These are phyloP conservation scores for Vanderwaltozyma yarrowii DNA, from an alignment of 805 yeast genomes.

Conservation along the genomic window DNA sequence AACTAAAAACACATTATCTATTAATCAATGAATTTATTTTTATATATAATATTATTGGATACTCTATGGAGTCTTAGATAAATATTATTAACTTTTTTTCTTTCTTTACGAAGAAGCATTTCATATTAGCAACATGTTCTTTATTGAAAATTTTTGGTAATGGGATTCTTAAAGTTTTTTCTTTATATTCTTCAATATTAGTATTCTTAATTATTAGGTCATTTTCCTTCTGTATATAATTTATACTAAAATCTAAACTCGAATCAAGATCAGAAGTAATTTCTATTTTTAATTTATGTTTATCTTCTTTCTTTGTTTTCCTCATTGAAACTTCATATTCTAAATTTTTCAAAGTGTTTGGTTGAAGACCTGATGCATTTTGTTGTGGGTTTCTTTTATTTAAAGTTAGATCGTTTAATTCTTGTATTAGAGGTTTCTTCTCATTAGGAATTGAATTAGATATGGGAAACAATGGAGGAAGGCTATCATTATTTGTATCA, in stretches of 20 bases:
- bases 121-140: constrained; percentile 10
- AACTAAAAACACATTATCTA: not conserved
- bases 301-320: constrained; percentile 20
- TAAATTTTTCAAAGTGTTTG: constrained; percentile 10
- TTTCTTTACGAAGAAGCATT: constrained; percentile 24
- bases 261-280: constrained; percentile 26
- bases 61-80: constrained; percentile 13
- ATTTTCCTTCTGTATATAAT: constrained; percentile 21
- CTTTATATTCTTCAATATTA: constrained; percentile 17
- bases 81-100: constrained; percentile 26
- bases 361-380: not conserved
- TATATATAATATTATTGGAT: no score
- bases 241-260: constrained; percentile 29
- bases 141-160: constrained; percentile 26
- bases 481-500: constrained; percentile 10
- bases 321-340: constrained; percentile 24
- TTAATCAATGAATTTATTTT: no score
- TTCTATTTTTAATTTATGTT: constrained; percentile 30
- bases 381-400: not conserved
- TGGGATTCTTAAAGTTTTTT: constrained; percentile 28
- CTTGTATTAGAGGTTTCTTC: constrained; percentile 43
- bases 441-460: not conserved
- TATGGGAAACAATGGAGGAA: constrained; percentile 23
- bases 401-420: constrained; percentile 27
- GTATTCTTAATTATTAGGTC: constrained; percentile 26